phyloP scores from a whole-genome alignment of 2,329 filamentous ascomycete genomes.

The Stemphylium beticola region DNA sequence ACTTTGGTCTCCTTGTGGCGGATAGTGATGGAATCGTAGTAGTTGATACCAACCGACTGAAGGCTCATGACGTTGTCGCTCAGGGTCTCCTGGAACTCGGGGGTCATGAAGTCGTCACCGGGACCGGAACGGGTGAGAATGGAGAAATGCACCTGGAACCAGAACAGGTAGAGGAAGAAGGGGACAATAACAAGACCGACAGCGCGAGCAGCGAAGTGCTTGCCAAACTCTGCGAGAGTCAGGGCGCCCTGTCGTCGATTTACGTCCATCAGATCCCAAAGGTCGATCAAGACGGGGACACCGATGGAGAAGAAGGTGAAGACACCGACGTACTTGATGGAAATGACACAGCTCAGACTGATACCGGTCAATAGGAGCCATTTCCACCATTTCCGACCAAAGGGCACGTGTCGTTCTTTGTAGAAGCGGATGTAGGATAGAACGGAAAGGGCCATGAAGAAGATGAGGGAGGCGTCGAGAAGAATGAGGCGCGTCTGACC shows the following conservation, averaged over 20 bases:
- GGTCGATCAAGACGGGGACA: constrained; percentile 88
- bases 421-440: constrained; percentile 97
- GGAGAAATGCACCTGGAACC: constrained; percentile 99
- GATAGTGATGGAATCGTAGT: constrained; percentile 86
- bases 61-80: constrained; percentile 93
- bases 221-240: constrained; percentile 77
- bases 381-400: constrained; percentile 99
- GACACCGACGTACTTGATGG: constrained; percentile 94
- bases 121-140: constrained; percentile 88
- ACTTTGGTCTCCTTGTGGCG: constrained; percentile 97
- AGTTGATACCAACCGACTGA: constrained; percentile 84
- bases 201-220: constrained; percentile 89
- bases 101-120: constrained; percentile 98
- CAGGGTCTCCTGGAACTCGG: constrained; percentile 95
- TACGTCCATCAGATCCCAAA: constrained; percentile 93
- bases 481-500: constrained; percentile 95
- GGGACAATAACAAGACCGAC: constrained; percentile 87
- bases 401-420: constrained; percentile 87
- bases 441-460: constrained; percentile 95
- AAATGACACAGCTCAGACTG: constrained; percentile 94
- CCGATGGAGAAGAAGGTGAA: constrained; percentile 98
- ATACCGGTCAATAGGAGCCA: constrained; percentile 97
- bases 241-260: constrained; percentile 84
- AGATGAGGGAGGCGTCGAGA: constrained; percentile 89
- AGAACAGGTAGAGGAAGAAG: constrained; percentile 98